Evolutionary conservation across 1,139 yeast genomes (phyloP).

Genomic region (Yamadazyma diddensiae): DNA sequence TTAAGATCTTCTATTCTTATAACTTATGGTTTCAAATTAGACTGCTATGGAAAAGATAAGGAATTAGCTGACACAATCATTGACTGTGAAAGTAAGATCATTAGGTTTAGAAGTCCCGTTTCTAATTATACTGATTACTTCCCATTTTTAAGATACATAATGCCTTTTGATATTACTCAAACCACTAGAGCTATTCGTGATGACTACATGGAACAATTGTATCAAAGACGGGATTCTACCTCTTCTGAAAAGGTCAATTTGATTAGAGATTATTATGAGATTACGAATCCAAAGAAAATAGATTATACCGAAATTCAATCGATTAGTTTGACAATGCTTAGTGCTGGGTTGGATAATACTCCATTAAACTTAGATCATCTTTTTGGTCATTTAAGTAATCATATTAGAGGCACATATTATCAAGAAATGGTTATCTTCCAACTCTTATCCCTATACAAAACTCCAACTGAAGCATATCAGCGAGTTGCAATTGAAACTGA

Average conservation of each 20-base stretch:
- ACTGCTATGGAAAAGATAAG: constrained; percentile 37
- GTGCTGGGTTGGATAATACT: constrained; percentile 77
- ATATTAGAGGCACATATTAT: constrained; percentile 36
- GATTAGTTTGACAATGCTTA: constrained; percentile 70
- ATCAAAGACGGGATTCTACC: constrained; percentile 2
- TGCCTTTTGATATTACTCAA: constrained; percentile 22
- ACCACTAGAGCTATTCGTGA: constrained; percentile 48
- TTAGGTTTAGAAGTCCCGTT: constrained; percentile 60
- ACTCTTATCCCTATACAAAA: constrained; percentile 25
- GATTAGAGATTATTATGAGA: constrained; percentile 6
- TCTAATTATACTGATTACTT: constrained; percentile 62
- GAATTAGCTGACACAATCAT: constrained; percentile 53
- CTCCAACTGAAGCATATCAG: constrained; percentile 45
- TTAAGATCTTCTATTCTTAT: constrained; percentile 54
- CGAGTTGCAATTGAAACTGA: constrained; percentile 30
- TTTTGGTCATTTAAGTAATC: constrained; percentile 58
- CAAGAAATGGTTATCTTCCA: constrained; percentile 42
- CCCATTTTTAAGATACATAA: constrained; percentile 43
- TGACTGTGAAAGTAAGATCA: constrained; percentile 61
- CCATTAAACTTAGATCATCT: constrained; percentile 62
- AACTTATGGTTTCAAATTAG: constrained; percentile 59
- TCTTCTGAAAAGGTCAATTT: constrained; percentile 1
- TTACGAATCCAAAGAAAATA: constrained; percentile 8
- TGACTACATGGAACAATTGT: constrained; percentile 47
- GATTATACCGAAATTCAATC: constrained; percentile 48